Evolutionary conservation across 192 early-diverging fungal genomes (phyloP), one percentile per base, ranked within the genome.

Genomic region (Umbelopsis isabellina): DNA sequence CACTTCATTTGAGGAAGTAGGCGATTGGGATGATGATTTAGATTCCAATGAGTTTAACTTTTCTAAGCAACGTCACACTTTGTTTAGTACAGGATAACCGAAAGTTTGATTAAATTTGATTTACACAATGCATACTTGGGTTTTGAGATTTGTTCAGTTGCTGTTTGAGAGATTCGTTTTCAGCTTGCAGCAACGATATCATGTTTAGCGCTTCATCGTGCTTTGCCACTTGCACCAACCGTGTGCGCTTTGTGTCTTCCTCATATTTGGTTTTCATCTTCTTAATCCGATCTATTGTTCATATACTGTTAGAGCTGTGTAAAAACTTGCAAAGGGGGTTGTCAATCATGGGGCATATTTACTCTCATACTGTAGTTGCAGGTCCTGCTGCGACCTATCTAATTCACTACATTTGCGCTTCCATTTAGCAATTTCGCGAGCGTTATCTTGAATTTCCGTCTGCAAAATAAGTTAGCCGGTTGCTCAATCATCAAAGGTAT

Each of bases 201-300:
- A 61, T 61, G 25, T 33, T 13, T 8, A 61, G 33, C 30, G 55
- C 55, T 35, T 61, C 55, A 18, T 61, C 55, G 30, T 61, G 55
- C 30, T 61, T 61, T 22, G 55, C 55, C 27, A 61, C 55, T 35
- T 61, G 55, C 33, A 61, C 55, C 5, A 18, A 3, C 10, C 27
- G 55, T 35, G 55, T 10, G 27, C 55, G 55, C 30, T 61, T 61
- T 61, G 55, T 18, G 25, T 61, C 55, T 61, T 61, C 55, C 33
- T 61, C 55, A n/a, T 35, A 61, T 61, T 61, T 61, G 18, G 55
- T 35, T n/a, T 61, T 61, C 8, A 61, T 61, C 18, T 61, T 61
- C 30, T 61, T 25, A 13, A 61, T 18, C 12, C 55, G 55, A 35
- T 27, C 55, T 61, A n/a, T 1, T 12, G 13, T 11, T 6, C 1